Evolutionary conservation across 345 rosid species (phyloP).

Genomic region (Melaleuca quinquenervia): DNA sequence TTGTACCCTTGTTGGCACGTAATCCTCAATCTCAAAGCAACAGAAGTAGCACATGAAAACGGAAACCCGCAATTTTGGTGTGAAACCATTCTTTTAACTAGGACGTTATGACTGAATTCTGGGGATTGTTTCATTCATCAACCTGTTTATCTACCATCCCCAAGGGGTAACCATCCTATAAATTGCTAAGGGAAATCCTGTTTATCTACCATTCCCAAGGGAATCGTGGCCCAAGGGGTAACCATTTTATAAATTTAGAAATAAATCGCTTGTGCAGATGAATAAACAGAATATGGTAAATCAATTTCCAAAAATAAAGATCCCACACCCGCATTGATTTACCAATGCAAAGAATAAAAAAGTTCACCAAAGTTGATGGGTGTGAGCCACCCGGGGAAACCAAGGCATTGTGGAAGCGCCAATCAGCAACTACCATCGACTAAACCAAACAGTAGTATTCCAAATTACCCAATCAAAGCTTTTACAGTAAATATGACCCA

Average conservation of each 20-base stretch:
- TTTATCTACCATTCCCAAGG: neutral
- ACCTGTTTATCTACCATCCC: neutral
- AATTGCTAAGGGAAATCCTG: too few relatives aligned
- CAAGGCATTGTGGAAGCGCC: neutral
- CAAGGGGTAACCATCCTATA: neutral
- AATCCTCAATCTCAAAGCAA: neutral
- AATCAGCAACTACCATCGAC: neutral
- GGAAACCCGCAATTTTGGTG: neutral
- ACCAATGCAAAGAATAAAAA: neutral
- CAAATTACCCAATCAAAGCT: neutral
- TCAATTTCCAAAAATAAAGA: neutral
- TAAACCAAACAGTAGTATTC: neutral
- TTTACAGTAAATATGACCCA: neutral
- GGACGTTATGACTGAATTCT: neutral
- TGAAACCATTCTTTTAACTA: neutral
- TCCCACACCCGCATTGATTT: neutral
- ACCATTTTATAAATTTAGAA: neutral
- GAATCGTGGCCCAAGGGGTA: too few relatives aligned
- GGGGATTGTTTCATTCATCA: neutral
- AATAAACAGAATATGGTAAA: neutral
- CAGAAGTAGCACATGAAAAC: neutral
- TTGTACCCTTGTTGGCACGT: neutral
- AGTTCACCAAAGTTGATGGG: neutral
- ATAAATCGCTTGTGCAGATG: neutral
- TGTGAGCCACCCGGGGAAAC: neutral